These are phyloP conservation scores for Tolypocladium guangdongense DNA, from an alignment of 2,329 filamentous ascomycete genomes.

Conservation along the genomic window DNA sequence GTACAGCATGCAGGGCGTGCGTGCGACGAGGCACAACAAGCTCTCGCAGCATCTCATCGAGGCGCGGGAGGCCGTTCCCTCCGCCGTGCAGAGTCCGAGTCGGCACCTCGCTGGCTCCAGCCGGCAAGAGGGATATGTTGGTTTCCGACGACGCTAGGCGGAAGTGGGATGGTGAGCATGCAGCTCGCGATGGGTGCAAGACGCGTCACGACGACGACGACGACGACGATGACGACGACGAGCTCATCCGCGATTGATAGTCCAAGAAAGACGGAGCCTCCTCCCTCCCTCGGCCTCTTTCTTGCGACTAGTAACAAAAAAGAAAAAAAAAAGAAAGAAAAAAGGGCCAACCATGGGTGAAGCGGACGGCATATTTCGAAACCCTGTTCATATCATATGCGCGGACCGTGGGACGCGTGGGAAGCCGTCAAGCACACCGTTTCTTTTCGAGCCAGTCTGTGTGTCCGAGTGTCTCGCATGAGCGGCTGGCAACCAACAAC, in stretches of 20 bases:
- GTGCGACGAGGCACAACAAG: not conserved
- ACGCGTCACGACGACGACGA: not conserved
- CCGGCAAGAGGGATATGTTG: not conserved
- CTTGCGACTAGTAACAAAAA: too few relatives aligned
- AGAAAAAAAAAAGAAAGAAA: too few relatives aligned
- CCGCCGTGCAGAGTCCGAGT: not conserved
- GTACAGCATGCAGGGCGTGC: not conserved
- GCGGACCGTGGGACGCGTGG: not conserved
- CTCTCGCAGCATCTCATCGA: not conserved
- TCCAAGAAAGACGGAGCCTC: not conserved
- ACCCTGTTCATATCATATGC: not conserved
- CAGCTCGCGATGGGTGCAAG: not conserved
- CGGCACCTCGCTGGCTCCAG: not conserved
- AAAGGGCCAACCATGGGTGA: too few relatives aligned
- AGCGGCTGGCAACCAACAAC: not conserved
- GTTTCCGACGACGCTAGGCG: not conserved
- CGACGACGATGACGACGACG: not conserved
- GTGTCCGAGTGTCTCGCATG: not conserved
- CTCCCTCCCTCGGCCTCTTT: too few relatives aligned
- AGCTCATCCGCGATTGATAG: not conserved
- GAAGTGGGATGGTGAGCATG: not conserved
- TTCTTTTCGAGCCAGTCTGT: not conserved
- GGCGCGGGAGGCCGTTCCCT: not conserved
- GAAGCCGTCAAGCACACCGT: not conserved
- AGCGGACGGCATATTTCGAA: not conserved